Evolutionary conservation across 139 green algal species (phyloP).

Genomic region (Coelastrella sp.): DNA sequence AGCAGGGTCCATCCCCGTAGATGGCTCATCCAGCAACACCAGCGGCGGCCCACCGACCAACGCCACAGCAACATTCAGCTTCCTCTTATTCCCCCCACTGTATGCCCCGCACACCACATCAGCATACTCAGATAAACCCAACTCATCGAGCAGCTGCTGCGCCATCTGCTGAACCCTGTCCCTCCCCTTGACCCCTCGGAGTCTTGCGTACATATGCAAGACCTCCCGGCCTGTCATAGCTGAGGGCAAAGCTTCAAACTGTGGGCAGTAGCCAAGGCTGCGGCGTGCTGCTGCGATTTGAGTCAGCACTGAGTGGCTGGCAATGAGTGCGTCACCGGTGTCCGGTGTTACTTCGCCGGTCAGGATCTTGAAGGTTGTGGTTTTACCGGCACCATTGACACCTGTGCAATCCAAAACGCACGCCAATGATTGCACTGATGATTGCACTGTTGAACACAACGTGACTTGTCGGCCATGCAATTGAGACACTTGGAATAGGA

Average conservation of each 20-base stretch:
- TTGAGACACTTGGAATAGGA: background rate
- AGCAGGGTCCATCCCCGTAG: slow-evolving; percentile 79
- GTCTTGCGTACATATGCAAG: slow-evolving; percentile 74
- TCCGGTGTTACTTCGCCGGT: slow-evolving; percentile 76
- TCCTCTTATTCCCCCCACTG: slow-evolving; percentile 84
- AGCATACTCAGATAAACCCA: slow-evolving; percentile 67
- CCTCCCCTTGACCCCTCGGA: background rate
- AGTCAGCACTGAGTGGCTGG: slow-evolving; percentile 62
- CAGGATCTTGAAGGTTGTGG: slow-evolving; percentile 82
- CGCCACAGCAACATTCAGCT: slow-evolving; percentile 81
- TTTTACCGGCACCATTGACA: slow-evolving; percentile 88
- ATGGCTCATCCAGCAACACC: slow-evolving; percentile 87
- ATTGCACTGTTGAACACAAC: too few relatives aligned
- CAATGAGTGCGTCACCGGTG: slow-evolving; percentile 70
- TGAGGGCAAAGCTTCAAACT: slow-evolving; percentile 72
- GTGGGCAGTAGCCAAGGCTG: slow-evolving; percentile 84
- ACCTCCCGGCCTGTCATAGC: slow-evolving; percentile 77
- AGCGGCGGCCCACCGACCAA: slow-evolving; percentile 79
- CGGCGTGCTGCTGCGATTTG: slow-evolving; percentile 58
- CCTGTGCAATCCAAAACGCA: background rate
- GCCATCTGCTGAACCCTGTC: slow-evolving; percentile 41
- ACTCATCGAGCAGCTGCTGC: slow-evolving; percentile 58
- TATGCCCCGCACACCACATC: slow-evolving; percentile 59
- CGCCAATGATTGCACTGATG: too few relatives aligned
- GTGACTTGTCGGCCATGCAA: background rate